Evolutionary conservation across 768 basidiomycete species (phyloP).

Genomic region (Collybiopsis confluens): DNA sequence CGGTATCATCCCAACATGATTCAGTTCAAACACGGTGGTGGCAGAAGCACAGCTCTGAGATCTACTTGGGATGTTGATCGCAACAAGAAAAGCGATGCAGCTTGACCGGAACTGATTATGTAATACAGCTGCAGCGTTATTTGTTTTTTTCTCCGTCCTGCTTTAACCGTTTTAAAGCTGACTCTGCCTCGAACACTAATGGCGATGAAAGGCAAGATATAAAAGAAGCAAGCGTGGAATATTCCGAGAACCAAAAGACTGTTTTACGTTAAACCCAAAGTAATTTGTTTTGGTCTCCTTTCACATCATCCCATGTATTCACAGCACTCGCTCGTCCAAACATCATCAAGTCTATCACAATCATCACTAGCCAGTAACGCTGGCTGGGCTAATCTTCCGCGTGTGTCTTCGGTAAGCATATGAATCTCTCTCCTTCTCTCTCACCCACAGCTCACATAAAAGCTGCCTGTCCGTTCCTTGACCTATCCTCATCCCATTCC

Average conservation of each 20-base stretch:
- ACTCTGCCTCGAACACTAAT: background rate
- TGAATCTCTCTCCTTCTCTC: background rate
- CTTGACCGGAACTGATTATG: no score
- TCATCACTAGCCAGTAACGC: background rate
- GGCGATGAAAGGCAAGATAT: background rate
- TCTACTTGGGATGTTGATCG: background rate
- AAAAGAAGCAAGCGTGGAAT: background rate
- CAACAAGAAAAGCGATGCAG: background rate
- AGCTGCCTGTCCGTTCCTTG: background rate
- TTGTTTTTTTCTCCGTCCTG: background rate
- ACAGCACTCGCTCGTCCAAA: background rate
- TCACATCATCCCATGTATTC: constrained; percentile 7
- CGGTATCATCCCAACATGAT: no score
- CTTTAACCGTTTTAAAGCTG: background rate
- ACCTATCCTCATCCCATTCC: background rate
- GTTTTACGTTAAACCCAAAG: background rate
- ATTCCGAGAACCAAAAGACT: background rate
- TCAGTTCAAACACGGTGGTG: background rate
- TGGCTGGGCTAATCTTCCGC: background rate
- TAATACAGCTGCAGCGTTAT: background rate
- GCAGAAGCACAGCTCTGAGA: background rate
- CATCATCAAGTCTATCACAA: constrained; percentile 7
- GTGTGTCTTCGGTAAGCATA: constrained; percentile 8
- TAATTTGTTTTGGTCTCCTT: background rate
- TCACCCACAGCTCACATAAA: background rate